These are phyloP conservation scores for Chionographis japonica DNA, from an alignment of 106 monocot genomes.

Conservation along the genomic window DNA sequence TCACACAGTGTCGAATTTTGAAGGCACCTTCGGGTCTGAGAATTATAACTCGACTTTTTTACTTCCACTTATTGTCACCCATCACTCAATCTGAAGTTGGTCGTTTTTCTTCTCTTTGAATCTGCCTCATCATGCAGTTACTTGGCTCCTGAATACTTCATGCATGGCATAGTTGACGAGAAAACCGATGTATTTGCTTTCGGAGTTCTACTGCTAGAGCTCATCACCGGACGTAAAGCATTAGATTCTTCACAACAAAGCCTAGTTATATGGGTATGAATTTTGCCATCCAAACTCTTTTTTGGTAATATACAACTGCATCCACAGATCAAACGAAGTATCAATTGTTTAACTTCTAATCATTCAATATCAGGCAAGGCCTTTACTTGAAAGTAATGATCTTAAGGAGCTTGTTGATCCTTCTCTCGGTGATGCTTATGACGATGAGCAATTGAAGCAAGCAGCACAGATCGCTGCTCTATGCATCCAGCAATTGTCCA, in stretches of 20 bases:
- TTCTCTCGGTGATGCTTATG: slow-evolving; percentile 35
- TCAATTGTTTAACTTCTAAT: background rate
- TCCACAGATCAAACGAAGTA: too few relatives aligned
- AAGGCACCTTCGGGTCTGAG: slow-evolving; percentile 83
- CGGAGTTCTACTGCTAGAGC: slow-evolving; percentile 75
- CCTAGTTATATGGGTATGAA: slow-evolving; percentile 71
- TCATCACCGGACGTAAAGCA: slow-evolving; percentile 67
- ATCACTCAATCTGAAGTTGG: background rate
- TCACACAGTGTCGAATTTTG: slow-evolving; percentile 49
- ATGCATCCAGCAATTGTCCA: slow-evolving; percentile 57
- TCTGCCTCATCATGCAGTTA: slow-evolving; percentile 36
- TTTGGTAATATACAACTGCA: too few relatives aligned
- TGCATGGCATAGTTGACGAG: slow-evolving; percentile 77
- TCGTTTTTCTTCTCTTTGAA: background rate
- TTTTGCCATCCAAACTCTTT: too few relatives aligned
- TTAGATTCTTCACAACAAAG: slow-evolving; percentile 51
- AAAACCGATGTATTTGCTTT: slow-evolving; percentile 77
- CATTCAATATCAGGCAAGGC: slow-evolving; percentile 46
- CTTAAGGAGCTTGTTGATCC: slow-evolving; percentile 47
- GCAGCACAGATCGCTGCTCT: slow-evolving; percentile 23
- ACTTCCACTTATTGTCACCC: background rate
- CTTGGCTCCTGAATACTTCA: slow-evolving; percentile 73
- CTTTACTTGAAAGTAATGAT: slow-evolving; percentile 44
- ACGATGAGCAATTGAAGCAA: slow-evolving; percentile 28
- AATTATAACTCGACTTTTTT: background rate